These are phyloP conservation scores for Cercophora scortea DNA, from an alignment of 495 filamentous ascomycete species.

Conservation along the genomic window DNA sequence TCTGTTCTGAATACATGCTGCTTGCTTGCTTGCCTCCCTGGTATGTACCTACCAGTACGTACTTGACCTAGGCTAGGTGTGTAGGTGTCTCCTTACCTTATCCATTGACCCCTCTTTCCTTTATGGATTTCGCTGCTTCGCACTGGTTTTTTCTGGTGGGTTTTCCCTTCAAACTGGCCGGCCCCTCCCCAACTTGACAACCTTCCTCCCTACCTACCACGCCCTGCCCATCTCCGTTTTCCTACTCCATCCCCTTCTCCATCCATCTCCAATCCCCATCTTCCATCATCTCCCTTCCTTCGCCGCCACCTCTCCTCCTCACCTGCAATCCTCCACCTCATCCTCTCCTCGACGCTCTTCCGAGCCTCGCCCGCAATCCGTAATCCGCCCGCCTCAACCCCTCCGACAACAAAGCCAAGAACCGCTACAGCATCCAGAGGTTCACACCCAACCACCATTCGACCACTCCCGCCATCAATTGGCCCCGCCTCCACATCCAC, in stretches of 20 bases:
- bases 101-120: constrained; percentile 11
- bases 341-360: background rate
- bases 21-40: too few relatives aligned
- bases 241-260: background rate
- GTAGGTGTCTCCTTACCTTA: constrained; percentile 1
- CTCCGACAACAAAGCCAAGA: constrained; percentile 6
- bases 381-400: background rate
- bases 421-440: background rate
- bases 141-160: constrained; percentile 5
- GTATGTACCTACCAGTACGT: constrained; percentile 1
- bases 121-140: constrained; percentile 18
- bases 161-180: background rate
- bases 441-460: too few relatives aligned
- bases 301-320: constrained; percentile 1
- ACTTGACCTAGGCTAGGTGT: constrained; percentile 3
- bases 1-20: background rate
- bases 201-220: background rate
- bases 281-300: background rate
- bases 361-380: background rate
- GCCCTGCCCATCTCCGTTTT: too few relatives aligned
- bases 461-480: constrained; percentile 10
- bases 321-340: background rate
- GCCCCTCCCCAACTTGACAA: background rate
- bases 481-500: constrained; percentile 7
- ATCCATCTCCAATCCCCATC: background rate